These are phyloP conservation scores for Limonomyces culmigenus DNA, from an alignment of 1,284 basidiomycete species.

Conservation along the genomic window DNA sequence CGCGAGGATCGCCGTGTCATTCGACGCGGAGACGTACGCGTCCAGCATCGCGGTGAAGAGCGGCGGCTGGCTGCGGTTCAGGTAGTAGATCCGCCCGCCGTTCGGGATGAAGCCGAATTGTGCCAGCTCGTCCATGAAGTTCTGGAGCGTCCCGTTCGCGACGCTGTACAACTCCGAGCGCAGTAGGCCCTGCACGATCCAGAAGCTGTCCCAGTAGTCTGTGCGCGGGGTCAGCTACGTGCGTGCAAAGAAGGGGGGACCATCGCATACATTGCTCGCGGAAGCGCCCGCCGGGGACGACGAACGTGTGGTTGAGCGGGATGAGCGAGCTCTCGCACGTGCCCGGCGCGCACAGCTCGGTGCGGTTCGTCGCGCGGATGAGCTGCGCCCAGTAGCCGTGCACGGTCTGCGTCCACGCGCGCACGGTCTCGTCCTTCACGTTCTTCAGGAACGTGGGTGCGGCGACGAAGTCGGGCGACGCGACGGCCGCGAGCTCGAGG, in stretches of 20 bases:
- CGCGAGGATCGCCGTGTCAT: conserved; percentile 44
- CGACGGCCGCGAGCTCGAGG: conserved; percentile 54
- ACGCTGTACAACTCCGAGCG: conserved; percentile 61
- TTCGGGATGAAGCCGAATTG: conserved; percentile 81
- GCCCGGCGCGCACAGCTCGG: conserved; percentile 39
- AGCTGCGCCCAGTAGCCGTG: conserved; percentile 74
- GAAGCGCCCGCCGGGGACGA: conserved; percentile 73
- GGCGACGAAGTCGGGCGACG: conserved; percentile 44
- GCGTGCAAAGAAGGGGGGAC: not conserved
- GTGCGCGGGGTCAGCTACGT: conserved; percentile 1
- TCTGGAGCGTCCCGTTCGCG: conserved; percentile 65
- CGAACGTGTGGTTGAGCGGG: conserved; percentile 79
- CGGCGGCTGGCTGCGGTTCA: conserved; percentile 84
- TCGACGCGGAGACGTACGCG: conserved; percentile 39
- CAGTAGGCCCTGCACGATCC: conserved; percentile 76
- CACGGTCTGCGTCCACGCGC: conserved; percentile 62
- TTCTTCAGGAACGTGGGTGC: conserved; percentile 57
- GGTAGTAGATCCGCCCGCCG: conserved; percentile 73
- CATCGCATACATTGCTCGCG: conserved; percentile 41
- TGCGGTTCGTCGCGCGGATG: conserved; percentile 57
- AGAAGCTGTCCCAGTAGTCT: conserved; percentile 79
- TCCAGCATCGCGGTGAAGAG: conserved; percentile 68
- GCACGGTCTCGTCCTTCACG: conserved; percentile 53
- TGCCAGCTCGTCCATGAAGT: conserved; percentile 87
- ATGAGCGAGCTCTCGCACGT: conserved; percentile 73